Evolutionary conservation across 2,329 filamentous ascomycete species (phyloP), one percentile per base, ranked within the genome.

Genomic region (Colletotrichum noveboracense): DNA sequence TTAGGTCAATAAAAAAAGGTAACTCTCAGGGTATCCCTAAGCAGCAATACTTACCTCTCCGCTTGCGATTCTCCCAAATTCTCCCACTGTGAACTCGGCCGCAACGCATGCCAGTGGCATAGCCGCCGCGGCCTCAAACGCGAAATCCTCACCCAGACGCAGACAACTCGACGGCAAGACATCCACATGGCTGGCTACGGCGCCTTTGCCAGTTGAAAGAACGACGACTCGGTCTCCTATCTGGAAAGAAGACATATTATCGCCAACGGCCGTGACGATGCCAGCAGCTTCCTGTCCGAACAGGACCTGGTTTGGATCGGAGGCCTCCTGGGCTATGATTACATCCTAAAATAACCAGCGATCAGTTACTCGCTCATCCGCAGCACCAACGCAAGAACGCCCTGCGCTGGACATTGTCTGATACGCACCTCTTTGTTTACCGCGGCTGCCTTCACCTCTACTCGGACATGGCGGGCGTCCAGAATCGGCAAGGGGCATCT

Each of bases 381-480:
- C 30, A 21, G n/a, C 6, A 62, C 30, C 14, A 6, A 62, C 3
- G 0, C 0, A 62, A n/a, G 18, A 10, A 24, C 5, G 0, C 5
- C 30, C 0, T 67, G 4, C 12, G 52, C 24, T 21, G 43, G 13
- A 12, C 32, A 69, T 12, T 67, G 18, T 60, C 30, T 43, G 26
- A 7, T 7, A 65, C 68, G n/a, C 36, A 66, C 69, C 16, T 61
- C 36, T 34, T 48, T 34, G n/a, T 70, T 21, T 14, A 70, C 36
- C 7, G 67, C 56, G n/a, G 56, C 30, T 32, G 43, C 60, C n/a
- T 56, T 71, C 3, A 66, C 52, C 38, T 66, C 60, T 0, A 71
- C 30, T 56, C 58, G 36, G 6, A 66, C 2, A 10, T 66, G 38
- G 60, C 43, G 12, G 28, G 38, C 16, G 7, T 38, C 60, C 14